Percentiles rank a stretch among this genome's conserved stretches.
Conservation (phyloP, 2,329 filamentous ascomycete species). For the Parafenestella ontariensis region DNA sequence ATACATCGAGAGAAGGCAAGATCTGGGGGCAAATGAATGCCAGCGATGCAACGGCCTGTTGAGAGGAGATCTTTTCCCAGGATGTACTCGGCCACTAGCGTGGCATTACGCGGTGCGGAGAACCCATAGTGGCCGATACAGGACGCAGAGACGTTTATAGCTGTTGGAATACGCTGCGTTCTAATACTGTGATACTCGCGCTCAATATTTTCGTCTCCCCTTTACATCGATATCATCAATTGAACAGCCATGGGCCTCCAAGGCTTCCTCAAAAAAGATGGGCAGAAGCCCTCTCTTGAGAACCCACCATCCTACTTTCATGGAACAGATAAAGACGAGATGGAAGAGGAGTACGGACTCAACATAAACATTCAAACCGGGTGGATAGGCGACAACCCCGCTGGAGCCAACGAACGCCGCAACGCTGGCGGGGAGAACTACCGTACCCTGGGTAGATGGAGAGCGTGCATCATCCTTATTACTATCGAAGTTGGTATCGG, state of each 20-base stretch:
- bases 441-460: constrained; percentile 36
- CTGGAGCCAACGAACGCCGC: constrained; percentile 32
- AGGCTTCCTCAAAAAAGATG: constrained; percentile 33
- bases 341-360: constrained; percentile 31
- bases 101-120: constrained; percentile 25
- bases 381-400: constrained; percentile 31
- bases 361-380: constrained; percentile 34
- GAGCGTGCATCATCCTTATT: constrained; percentile 39
- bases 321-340: constrained; percentile 26
- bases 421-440: constrained; percentile 29
- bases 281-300: constrained; percentile 15
- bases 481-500: constrained; percentile 42
- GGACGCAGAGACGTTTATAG: constrained; percentile 31
- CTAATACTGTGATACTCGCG: constrained; percentile 8
- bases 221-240: background rate
- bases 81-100: constrained; percentile 34
- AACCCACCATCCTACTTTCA: constrained; percentile 20
- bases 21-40: constrained; percentile 9
- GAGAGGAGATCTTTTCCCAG: constrained; percentile 26
- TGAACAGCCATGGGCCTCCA: constrained; percentile 33
- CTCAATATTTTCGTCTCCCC: background rate
- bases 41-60: constrained; percentile 15
- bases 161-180: constrained; percentile 15
- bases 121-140: constrained; percentile 35
- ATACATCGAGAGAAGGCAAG: constrained; percentile 7